Evolutionary conservation across 805 yeast genomes (phyloP).

Genomic region (Myxozyma geophila): DNA sequence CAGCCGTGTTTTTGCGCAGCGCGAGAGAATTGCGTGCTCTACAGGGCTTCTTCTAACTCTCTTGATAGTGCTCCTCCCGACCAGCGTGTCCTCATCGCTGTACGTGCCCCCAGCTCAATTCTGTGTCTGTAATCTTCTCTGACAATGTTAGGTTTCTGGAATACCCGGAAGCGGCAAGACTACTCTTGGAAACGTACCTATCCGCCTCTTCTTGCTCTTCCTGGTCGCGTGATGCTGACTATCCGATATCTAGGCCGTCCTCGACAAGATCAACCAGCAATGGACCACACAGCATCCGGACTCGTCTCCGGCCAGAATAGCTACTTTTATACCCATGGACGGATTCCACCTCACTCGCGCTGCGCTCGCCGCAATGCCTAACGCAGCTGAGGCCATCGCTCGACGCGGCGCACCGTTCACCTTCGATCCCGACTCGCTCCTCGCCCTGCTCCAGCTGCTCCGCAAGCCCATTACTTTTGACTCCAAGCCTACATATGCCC

Average conservation of each 20-base stretch:
- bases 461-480: conserved; percentile 39
- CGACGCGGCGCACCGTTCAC: conserved; percentile 88
- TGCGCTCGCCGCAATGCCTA: conserved; percentile 54
- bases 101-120: conserved; percentile 3
- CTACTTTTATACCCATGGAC: conserved; percentile 65
- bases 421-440: conserved; percentile 65
- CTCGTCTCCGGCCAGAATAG: conserved; percentile 16
- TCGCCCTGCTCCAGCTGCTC: conserved; percentile 45
- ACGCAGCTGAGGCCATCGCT: conserved; percentile 60
- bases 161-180: conserved; percentile 34
- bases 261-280: conserved; percentile 13
- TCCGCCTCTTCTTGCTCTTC: not conserved
- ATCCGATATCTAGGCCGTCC: conserved; percentile 19
- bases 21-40: not conserved
- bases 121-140: not conserved
- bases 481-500: conserved; percentile 45
- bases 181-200: conserved; percentile 27
- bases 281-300: not conserved
- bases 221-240: conserved; percentile 9
- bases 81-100: conserved; percentile 30
- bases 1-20: not conserved
- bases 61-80: conserved; percentile 20
- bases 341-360: conserved; percentile 70
- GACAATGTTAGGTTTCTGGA: conserved; percentile 23
- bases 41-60: not conserved